Evolutionary conservation across 2,329 filamentous ascomycete species (phyloP).

Genomic region (Chrysosporium keratinophilum): DNA sequence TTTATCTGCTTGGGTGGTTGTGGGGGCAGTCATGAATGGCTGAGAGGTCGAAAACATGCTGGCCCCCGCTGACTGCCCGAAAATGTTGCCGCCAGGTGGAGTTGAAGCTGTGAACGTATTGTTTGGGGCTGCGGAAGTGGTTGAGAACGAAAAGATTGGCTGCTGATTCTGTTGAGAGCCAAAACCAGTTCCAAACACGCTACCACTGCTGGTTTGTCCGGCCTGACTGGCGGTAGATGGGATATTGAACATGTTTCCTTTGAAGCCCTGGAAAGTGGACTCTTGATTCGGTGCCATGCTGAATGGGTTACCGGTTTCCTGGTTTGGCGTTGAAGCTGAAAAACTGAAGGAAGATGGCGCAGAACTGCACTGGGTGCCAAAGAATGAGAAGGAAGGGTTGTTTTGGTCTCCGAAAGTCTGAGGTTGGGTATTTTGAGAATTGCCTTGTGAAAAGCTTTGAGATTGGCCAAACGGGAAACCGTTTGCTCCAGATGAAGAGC

Average conservation of each 20-base stretch:
- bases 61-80: constrained; percentile 22
- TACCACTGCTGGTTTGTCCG: constrained; percentile 6
- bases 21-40: constrained; percentile 2
- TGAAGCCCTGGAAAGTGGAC: constrained; percentile 24
- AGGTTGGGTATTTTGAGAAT: constrained; percentile 23
- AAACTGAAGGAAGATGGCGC: constrained; percentile 27
- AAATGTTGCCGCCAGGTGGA: constrained; percentile 19
- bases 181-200: constrained; percentile 9
- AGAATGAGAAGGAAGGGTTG: constrained; percentile 14
- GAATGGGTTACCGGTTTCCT: constrained; percentile 29
- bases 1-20: constrained; percentile 9
- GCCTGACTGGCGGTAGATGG: constrained; percentile 19
- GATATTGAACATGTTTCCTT: constrained; percentile 27
- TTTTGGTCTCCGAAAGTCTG: constrained; percentile 25
- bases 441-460: constrained; percentile 28
- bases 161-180: constrained; percentile 10
- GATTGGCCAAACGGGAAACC: constrained; percentile 30
- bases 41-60: constrained; percentile 13
- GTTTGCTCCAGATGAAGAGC: constrained; percentile 20
- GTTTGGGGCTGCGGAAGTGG: constrained; percentile 3
- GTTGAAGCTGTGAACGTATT: constrained; percentile 12
- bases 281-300: constrained; percentile 20
- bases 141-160: constrained; percentile 8
- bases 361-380: constrained; percentile 16
- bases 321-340: constrained; percentile 19